A percentile compares a stretch with the other conserved stretches of the same genome.
These are phyloP conservation scores for Peziza echinospora DNA, from an alignment of 495 filamentous ascomycete species.

Conservation along the genomic window DNA sequence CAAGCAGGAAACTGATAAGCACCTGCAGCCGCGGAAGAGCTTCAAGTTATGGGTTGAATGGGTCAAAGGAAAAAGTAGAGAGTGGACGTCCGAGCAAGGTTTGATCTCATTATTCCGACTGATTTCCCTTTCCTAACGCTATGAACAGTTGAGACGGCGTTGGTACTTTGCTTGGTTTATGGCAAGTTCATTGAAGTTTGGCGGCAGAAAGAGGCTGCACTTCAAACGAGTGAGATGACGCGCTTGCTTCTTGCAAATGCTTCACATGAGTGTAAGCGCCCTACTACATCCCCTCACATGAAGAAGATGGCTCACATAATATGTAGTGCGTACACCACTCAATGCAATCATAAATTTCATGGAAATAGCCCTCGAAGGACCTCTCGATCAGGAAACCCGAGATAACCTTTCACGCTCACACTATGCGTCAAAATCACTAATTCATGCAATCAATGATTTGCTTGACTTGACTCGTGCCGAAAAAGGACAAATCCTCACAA, in stretches of 20 bases:
- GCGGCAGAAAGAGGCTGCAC: slow-evolving; percentile 70
- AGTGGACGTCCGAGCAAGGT: slow-evolving; percentile 48
- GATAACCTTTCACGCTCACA: slow-evolving; percentile 76
- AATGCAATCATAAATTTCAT: slow-evolving; percentile 95
- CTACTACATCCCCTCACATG: too few relatives aligned
- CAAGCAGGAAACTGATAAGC: slow-evolving; percentile 36
- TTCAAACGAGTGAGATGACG: slow-evolving; percentile 66
- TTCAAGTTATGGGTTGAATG: slow-evolving; percentile 60
- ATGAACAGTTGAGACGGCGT: slow-evolving; percentile 65
- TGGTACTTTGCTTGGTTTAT: slow-evolving; percentile 75
- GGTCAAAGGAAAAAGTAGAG: slow-evolving; percentile 49
- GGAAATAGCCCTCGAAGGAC: slow-evolving; percentile 76
- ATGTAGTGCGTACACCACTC: slow-evolving; percentile 57
- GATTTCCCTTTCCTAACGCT: too few relatives aligned
- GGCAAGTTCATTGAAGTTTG: slow-evolving; percentile 68
- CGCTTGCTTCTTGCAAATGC: slow-evolving; percentile 70
- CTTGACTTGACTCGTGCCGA: slow-evolving; percentile 82
- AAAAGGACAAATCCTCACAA: slow-evolving; percentile 56
- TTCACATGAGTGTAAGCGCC: slow-evolving; percentile 49
- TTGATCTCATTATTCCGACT: too few relatives aligned
- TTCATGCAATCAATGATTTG: slow-evolving; percentile 91
- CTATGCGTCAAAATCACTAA: slow-evolving; percentile 85
- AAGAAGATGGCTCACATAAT: too few relatives aligned
- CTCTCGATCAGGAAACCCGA: slow-evolving; percentile 60
- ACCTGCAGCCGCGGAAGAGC: slow-evolving; percentile 53